These are phyloP conservation scores for Furculomyces boomerangus DNA, from an alignment of 371 early-diverging fungal species.

Conservation along the genomic window DNA sequence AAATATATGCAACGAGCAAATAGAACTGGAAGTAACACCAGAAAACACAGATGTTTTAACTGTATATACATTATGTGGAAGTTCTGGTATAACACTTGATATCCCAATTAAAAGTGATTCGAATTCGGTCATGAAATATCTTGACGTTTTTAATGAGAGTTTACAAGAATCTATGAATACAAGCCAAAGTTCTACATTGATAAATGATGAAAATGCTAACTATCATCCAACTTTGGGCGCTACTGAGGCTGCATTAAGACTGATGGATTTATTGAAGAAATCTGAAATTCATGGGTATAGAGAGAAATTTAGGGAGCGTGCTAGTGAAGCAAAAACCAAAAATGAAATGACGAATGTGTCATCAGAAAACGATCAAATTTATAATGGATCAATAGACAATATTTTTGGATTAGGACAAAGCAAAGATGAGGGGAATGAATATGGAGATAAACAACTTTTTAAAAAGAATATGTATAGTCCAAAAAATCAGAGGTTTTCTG, in stretches of 20 bases:
- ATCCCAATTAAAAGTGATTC: neutral
- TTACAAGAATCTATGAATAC: too few relatives aligned
- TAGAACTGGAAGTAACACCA: neutral
- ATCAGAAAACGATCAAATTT: neutral
- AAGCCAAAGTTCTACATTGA: neutral
- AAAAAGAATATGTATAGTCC: too few relatives aligned
- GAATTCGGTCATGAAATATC: neutral
- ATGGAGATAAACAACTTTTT: too few relatives aligned
- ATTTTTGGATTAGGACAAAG: too few relatives aligned
- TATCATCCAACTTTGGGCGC: neutral
- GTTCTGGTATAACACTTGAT: neutral
- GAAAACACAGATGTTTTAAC: neutral
- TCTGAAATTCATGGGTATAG: slow-evolving; percentile 11
- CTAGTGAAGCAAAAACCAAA: neutral
- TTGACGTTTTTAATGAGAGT: too few relatives aligned
- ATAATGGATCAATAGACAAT: too few relatives aligned
- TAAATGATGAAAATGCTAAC: neutral
- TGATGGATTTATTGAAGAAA: slow-evolving; percentile 1
- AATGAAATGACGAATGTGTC: neutral
- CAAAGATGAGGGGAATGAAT: too few relatives aligned
- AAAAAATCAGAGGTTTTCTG: too few relatives aligned
- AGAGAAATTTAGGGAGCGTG: slow-evolving; percentile 14
- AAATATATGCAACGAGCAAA: slow-evolving; percentile 39
- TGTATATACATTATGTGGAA: neutral
- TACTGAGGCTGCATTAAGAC: neutral